phyloP scores from a whole-genome alignment of 176 grass and related monocot species.

The Rhynchospora pubera region DNA sequence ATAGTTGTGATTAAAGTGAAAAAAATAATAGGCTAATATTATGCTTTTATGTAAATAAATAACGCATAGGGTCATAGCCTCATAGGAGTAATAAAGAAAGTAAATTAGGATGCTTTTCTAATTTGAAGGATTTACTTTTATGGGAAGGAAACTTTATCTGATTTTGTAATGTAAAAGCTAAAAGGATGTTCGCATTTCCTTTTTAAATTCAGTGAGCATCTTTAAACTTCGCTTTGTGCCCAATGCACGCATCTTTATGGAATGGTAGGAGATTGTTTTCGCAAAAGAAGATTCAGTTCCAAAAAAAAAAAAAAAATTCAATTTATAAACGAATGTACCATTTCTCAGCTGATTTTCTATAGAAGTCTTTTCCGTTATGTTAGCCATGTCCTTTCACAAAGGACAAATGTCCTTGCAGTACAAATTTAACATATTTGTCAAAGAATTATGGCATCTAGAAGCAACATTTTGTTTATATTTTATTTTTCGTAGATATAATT shows the following conservation, averaged over 20 bases:
- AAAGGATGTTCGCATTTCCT: neutral
- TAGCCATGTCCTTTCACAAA: neutral
- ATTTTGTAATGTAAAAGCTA: conserved; percentile 9
- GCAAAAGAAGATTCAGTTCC: neutral
- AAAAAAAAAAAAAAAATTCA: neutral
- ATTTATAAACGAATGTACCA: neutral
- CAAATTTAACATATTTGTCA: neutral
- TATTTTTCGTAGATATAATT: neutral
- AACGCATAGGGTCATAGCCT: too few species aligned
- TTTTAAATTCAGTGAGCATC: neutral
- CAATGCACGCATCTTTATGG: neutral
- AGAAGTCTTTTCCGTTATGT: neutral
- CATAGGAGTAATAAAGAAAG: neutral
- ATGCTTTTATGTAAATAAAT: too few species aligned
- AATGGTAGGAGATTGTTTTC: neutral
- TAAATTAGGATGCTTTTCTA: neutral
- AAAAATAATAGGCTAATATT: too few species aligned
- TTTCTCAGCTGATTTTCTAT: neutral
- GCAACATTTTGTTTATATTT: neutral
- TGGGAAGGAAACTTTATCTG: neutral
- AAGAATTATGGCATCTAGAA: neutral
- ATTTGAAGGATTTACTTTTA: neutral
- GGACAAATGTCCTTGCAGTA: neutral
- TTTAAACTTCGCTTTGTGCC: neutral
- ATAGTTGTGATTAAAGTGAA: too few species aligned